Evolutionary conservation across 2,329 filamentous ascomycete genomes (phyloP).

Genomic region (Lasiodiplodia theobromae): DNA sequence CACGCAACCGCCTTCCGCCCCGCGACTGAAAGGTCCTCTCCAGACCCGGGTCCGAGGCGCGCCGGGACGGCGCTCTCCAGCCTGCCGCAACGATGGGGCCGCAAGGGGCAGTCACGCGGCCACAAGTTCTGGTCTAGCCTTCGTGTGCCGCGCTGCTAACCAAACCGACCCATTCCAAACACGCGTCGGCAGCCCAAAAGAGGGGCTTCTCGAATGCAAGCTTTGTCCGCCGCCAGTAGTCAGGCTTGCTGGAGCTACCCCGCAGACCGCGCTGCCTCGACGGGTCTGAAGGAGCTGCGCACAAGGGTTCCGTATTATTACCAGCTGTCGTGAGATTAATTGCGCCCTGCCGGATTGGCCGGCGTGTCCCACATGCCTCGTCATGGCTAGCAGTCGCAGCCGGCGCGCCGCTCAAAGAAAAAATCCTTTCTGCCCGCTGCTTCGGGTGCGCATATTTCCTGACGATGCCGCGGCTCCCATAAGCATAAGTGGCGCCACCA

Average conservation of each 20-base stretch:
- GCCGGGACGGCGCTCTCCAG: conserved; percentile 24
- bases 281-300: conserved; percentile 10
- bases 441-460: conserved; percentile 2
- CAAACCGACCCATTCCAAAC: conserved; percentile 21
- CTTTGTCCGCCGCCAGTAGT: conserved; percentile 16
- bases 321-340: conserved; percentile 27
- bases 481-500: conserved; percentile 26
- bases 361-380: conserved; percentile 1
- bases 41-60: conserved; percentile 6
- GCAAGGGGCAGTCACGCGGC: conserved; percentile 26
- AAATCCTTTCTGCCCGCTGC: conserved; percentile 9
- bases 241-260: conserved; percentile 1
- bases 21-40: conserved; percentile 3
- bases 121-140: conserved; percentile 26
- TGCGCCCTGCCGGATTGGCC: conserved; percentile 22
- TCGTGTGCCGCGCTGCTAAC: conserved; percentile 26
- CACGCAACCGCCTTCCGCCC: conserved; percentile 6
- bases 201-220: conserved; percentile 21
- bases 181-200: conserved; percentile 17
- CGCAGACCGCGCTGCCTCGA: conserved; percentile 7
- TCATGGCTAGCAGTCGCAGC: neutral
- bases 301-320: conserved; percentile 25
- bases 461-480: conserved; percentile 17
- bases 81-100: conserved; percentile 27
- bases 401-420: conserved; percentile 6